Evolutionary conservation across 2,329 filamentous ascomycete species (phyloP).

Genomic region (Exophiala viscosa): DNA sequence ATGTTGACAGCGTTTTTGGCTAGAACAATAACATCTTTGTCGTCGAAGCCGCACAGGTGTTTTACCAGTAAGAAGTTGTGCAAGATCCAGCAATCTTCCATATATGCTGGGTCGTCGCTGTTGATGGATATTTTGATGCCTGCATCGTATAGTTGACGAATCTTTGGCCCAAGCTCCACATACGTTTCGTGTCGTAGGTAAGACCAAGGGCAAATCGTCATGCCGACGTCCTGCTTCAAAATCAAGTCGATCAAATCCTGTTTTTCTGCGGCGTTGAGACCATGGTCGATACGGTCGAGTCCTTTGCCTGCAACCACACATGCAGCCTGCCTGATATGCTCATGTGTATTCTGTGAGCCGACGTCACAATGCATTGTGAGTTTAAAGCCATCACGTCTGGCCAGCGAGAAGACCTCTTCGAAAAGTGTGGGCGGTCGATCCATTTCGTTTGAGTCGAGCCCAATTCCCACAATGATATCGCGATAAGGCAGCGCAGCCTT

Average conservation of each 20-base stretch:
- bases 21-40: constrained; percentile 43
- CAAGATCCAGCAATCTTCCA: constrained; percentile 50
- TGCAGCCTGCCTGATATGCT: constrained; percentile 41
- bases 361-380: constrained; percentile 51
- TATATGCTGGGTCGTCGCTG: constrained; percentile 50
- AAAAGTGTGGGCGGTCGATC: constrained; percentile 46
- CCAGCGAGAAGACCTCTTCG: constrained; percentile 38
- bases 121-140: constrained; percentile 49
- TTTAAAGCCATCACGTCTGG: constrained; percentile 40
- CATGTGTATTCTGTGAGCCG: constrained; percentile 46
- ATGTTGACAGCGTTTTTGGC: constrained; percentile 44
- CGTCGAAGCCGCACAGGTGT: constrained; percentile 39
- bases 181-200: constrained; percentile 29
- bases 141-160: constrained; percentile 42
- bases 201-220: constrained; percentile 44
- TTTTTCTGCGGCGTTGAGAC: constrained; percentile 38
- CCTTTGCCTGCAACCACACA: constrained; percentile 28
- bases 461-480: constrained; percentile 32
- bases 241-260: constrained; percentile 35
- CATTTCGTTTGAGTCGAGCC: constrained; percentile 48
- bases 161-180: constrained; percentile 34
- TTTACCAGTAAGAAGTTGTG: constrained; percentile 47
- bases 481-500: constrained; percentile 36
- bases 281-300: constrained; percentile 40
- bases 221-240: constrained; percentile 33